phyloP scores from a whole-genome alignment of 345 rosid species.

The Eucalyptus cladocalyx region DNA sequence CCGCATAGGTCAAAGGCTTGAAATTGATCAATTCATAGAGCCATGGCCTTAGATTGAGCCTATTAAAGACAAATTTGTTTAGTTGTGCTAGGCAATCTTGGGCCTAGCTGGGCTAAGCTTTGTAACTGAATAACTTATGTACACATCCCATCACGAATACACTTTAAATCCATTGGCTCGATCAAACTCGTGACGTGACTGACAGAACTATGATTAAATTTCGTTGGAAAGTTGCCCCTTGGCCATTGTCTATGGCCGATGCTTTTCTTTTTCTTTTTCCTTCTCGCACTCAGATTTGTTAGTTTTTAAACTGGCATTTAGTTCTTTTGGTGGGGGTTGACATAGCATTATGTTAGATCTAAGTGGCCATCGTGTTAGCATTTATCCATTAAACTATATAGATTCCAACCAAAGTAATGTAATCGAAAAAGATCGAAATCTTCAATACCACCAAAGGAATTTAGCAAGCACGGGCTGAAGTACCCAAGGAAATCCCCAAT shows the following conservation, averaged over 20 bases:
- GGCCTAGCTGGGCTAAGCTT: not conserved
- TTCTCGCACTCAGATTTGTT: not conserved
- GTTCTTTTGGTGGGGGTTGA: not conserved
- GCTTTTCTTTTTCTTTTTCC: not conserved
- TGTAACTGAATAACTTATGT: not conserved
- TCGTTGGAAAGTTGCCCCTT: not conserved
- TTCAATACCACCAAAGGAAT: not conserved
- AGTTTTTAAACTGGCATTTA: not conserved
- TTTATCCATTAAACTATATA: not conserved
- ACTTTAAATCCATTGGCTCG: not conserved
- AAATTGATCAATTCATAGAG: not conserved
- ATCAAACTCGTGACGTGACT: not conserved
- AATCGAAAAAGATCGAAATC: not conserved
- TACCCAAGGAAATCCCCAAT: fast-evolving
- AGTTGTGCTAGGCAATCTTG: fast-evolving
- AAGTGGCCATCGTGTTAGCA: not conserved
- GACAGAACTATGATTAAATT: not conserved
- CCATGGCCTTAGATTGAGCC: not conserved
- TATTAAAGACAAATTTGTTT: not conserved
- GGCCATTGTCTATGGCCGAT: not conserved
- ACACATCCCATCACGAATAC: not conserved
- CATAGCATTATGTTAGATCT: not conserved
- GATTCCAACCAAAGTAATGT: not conserved
- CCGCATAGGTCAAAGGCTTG: not conserved
- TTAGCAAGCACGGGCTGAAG: not conserved